Base-by-base conservation (phyloP, 371 early-diverging fungal genomes). In the Funneliformis caledonium region DNA sequence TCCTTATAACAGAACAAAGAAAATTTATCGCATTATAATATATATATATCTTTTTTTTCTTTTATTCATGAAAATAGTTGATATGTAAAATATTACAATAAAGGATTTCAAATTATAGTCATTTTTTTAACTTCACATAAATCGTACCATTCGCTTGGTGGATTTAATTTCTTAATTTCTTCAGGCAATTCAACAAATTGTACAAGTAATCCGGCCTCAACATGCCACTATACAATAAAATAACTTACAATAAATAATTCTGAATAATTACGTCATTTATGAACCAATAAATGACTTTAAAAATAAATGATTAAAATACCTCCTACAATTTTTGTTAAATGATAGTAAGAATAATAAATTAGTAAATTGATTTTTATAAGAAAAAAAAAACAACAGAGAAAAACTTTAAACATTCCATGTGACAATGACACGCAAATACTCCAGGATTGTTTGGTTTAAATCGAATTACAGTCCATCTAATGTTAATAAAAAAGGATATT, bases 391-490 rank as follows among this genome's bases (percentile, higher is more conserved):
- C 26, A 26, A 26, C 26, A n/a, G 10, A 60, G 14, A n/a, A 14
- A 11, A 12, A 11, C 11, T 12, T 31, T 74, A 74, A 50, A 37
- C 37, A 37, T 22, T 68, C 47, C 26, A 70, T 76, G 9, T 60
- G 76, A 47, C 76, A 76, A 76, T 76, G 76, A 11, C 45, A 62
- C 10, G 62, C 26, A 62, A 62, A 76, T 47, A 62, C n/a, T 10
- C 76, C 76, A 9, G 76, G 76, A 76, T 76, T 76, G 37, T 42
- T 19, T 12, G 76, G 11, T 1, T 22, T n/a, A 22, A 62, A 76
- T 19, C 76, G 31, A 47, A 76, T 47, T 48, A 62, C 45, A 22
- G 42, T 14, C 22, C 6, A 60, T 10, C 59, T 52, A 16, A 2
- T 33, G 5, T 2, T 31, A 33, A 62, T 26, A 65, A 31, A 65